Evolutionary conservation across 768 basidiomycete genomes (phyloP), one percentile per base, ranked within the genome.

Genomic region (Plicaturopsis crispa): DNA sequence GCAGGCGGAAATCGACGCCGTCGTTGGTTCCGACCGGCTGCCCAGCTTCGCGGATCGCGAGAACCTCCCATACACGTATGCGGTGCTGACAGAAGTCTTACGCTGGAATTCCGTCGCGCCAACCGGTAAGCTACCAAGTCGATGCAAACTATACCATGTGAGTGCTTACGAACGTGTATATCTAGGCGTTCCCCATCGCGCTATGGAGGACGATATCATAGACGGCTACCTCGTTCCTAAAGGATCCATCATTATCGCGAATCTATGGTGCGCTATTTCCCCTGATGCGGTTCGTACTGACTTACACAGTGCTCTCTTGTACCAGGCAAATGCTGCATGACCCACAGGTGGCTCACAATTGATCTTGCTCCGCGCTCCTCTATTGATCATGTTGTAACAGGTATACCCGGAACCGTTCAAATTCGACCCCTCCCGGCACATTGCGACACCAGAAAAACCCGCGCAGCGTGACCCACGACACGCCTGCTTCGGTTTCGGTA

Each of bases 301-400:
- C n/a, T n/a, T n/a, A n/a, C n/a, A n/a, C n/a, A n/a, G n/a, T n/a
- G n/a, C n/a, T n/a, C n/a, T n/a, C n/a, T n/a, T n/a, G n/a, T 35
- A 37, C 4, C 38, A 78, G 78, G 76, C 57, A 54, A n/a, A 70
- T 80, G 53, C 55, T 73, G 1, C 70, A 71, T 33, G 69, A 81
- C 49, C 64, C 65, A 2, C n/a, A n/a, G n/a, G n/a, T n/a, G n/a
- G n/a, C n/a, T n/a, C n/a, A n/a, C n/a, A n/a, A n/a, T n/a, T n/a
- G n/a, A n/a, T n/a, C n/a, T n/a, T n/a, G n/a, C n/a, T n/a, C n/a
- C n/a, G n/a, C n/a, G n/a, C n/a, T n/a, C n/a, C n/a, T n/a, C n/a
- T n/a, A n/a, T n/a, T n/a, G n/a, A n/a, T n/a, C n/a, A n/a, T n/a
- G n/a, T n/a, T n/a, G n/a, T n/a, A n/a, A n/a, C 52, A 61, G 5